Percentiles rank a stretch among this genome's conserved stretches.
Evolutionary conservation across 2,329 filamentous ascomycete species (phyloP).

Genomic region (Colletotrichum sp.): DNA sequence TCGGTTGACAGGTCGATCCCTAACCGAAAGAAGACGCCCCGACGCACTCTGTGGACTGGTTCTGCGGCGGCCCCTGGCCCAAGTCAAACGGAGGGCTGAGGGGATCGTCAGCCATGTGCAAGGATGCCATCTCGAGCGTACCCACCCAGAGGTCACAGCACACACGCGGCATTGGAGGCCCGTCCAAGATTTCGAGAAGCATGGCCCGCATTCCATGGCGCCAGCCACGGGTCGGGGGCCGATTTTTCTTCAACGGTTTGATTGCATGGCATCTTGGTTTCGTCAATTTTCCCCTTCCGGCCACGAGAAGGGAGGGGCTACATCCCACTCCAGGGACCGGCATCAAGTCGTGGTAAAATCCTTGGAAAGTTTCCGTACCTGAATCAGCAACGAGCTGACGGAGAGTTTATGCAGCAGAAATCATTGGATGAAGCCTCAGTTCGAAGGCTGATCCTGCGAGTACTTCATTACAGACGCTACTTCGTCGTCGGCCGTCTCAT

Average conservation of each 20-base stretch:
- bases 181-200: not conserved
- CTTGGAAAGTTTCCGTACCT: not conserved
- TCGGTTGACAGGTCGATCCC: constrained; percentile 8
- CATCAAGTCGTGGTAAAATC: not conserved
- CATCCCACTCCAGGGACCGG: not conserved
- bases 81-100: not conserved
- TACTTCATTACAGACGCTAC: not conserved
- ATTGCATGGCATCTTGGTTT: not conserved
- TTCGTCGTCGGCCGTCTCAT: not conserved
- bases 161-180: not conserved
- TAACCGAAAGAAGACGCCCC: not conserved
- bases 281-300: not conserved
- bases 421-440: not conserved
- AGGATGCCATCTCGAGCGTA: not conserved
- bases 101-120: not conserved
- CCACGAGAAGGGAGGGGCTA: not conserved
- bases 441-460: not conserved
- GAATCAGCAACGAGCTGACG: not conserved
- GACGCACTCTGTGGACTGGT: not conserved
- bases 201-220: not conserved
- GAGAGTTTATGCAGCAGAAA: not conserved
- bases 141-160: not conserved
- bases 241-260: not conserved
- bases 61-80: not conserved
- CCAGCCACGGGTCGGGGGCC: not conserved